phyloP scores from a whole-genome alignment of 768 basidiomycete species.

The Ephemerocybe angulata region DNA sequence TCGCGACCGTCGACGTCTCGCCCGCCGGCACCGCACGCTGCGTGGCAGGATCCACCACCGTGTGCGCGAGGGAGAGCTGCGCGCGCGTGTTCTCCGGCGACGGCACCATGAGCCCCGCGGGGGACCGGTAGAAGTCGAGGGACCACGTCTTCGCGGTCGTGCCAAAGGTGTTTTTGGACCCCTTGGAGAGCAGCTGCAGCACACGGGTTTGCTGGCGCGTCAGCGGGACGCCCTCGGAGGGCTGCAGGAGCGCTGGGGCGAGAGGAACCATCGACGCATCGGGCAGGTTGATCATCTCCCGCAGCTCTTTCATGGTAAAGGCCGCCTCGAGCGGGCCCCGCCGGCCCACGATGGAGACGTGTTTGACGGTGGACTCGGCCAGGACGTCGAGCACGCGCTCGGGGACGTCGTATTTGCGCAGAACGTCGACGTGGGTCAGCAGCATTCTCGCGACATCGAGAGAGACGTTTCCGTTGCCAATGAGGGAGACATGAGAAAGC shows the following conservation, averaged over 20 bases:
- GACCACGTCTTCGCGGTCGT: constrained; percentile 69
- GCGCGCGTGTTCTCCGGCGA: constrained; percentile 1
- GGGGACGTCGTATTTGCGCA: constrained; percentile 78
- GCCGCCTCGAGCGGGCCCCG: constrained; percentile 87
- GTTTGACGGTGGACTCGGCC: constrained; percentile 55
- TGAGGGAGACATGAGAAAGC: constrained; percentile 69
- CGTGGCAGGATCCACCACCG: constrained; percentile 47
- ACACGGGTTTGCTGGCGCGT: constrained; percentile 66
- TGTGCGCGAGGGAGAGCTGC: constrained; percentile 56
- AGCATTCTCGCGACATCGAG: constrained; percentile 90
- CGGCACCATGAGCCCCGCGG: constrained; percentile 41
- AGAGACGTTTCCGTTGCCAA: constrained; percentile 95
- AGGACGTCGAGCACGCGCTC: constrained; percentile 67
- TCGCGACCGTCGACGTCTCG: constrained; percentile 45
- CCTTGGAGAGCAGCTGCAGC: constrained; percentile 62
- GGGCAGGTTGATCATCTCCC: constrained; percentile 72
- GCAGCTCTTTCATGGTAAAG: constrained; percentile 89
- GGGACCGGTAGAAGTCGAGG: constrained; percentile 77
- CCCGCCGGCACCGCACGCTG: constrained; percentile 53
- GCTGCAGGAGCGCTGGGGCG: constrained; percentile 38
- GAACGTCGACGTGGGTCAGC: constrained; percentile 59
- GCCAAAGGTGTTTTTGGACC: constrained; percentile 49
- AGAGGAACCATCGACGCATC: constrained; percentile 69
- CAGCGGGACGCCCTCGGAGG: constrained; percentile 28
- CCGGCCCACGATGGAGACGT: constrained; percentile 80